Conservation (phyloP, 345 rosid genomes). For the Populus ilicifolia region DNA sequence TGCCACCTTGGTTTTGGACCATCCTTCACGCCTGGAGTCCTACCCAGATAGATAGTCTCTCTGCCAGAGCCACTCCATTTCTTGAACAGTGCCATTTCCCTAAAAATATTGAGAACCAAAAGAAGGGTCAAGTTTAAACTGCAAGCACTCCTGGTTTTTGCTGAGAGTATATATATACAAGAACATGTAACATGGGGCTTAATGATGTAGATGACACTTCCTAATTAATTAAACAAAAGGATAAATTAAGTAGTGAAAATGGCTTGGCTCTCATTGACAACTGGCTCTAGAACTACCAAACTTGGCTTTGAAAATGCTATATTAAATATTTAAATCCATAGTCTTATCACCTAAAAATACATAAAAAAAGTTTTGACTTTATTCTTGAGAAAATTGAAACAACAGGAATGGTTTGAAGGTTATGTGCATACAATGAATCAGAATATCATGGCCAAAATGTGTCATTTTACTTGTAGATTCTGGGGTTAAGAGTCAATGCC, state of each 20-base stretch:
- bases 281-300: not conserved
- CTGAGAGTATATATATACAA: not conserved
- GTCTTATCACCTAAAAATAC: not conserved
- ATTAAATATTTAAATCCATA: no score
- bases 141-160: not conserved
- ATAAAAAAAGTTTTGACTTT: no score
- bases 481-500: not conserved
- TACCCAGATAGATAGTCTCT: slow-evolving; percentile 19
- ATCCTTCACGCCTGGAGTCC: not conserved
- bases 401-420: not conserved
- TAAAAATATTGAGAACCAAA: not conserved
- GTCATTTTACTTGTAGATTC: not conserved
- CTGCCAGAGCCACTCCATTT: slow-evolving; percentile 15
- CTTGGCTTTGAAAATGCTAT: not conserved
- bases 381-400: not conserved
- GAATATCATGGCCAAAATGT: not conserved
- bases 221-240: not conserved
- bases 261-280: not conserved
- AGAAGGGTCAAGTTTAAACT: not conserved
- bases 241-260: not conserved
- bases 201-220: not conserved
- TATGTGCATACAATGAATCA: not conserved
- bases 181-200: not conserved
- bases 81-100: slow-evolving; percentile 13
- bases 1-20: slow-evolving; percentile 15